phyloP scores from a whole-genome alignment of 169 alveolate genomes.

The Eimeria falciformis region DNA sequence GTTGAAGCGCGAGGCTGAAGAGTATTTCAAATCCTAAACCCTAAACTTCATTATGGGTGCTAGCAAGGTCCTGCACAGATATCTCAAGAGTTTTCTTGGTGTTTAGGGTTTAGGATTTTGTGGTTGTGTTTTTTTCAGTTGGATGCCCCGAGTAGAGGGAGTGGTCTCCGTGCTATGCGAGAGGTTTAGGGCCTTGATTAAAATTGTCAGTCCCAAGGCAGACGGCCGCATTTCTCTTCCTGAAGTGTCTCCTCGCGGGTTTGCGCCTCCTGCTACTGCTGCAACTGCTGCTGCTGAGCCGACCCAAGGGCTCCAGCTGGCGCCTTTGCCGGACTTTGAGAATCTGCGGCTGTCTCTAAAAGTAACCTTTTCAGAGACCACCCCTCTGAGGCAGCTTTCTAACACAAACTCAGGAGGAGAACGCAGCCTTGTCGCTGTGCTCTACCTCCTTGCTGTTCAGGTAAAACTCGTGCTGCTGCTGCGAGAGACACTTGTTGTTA shows the following conservation, averaged over 20 bases:
- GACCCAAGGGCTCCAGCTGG: neutral
- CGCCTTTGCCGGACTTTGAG: neutral
- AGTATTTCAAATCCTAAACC: constrained; percentile 16
- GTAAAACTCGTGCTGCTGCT: neutral
- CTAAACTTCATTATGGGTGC: neutral
- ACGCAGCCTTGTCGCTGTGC: constrained; percentile 19
- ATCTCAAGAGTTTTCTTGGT: neutral
- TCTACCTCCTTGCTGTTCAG: constrained; percentile 5
- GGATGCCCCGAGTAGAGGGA: constrained; percentile 4
- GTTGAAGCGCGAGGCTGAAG: neutral
- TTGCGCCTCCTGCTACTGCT: neutral
- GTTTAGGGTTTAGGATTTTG: constrained; percentile 37
- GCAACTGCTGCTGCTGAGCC: constrained; percentile 10
- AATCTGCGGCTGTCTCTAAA: neutral
- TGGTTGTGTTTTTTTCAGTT: constrained; percentile 13
- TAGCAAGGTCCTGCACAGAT: neutral
- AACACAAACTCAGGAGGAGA: constrained; percentile 40
- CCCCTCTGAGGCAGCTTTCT: neutral
- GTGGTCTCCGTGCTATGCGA: neutral
- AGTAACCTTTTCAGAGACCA: neutral
- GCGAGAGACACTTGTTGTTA: no score
- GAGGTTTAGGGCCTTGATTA: neutral
- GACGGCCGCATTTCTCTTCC: constrained; percentile 17
- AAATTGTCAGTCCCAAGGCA: constrained; percentile 17
- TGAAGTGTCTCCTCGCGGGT: neutral